Percentiles rank a stretch among this genome's conserved stretches.
phyloP scores from a whole-genome alignment of 2,329 filamentous ascomycete species.

The Geosmithia flava region DNA sequence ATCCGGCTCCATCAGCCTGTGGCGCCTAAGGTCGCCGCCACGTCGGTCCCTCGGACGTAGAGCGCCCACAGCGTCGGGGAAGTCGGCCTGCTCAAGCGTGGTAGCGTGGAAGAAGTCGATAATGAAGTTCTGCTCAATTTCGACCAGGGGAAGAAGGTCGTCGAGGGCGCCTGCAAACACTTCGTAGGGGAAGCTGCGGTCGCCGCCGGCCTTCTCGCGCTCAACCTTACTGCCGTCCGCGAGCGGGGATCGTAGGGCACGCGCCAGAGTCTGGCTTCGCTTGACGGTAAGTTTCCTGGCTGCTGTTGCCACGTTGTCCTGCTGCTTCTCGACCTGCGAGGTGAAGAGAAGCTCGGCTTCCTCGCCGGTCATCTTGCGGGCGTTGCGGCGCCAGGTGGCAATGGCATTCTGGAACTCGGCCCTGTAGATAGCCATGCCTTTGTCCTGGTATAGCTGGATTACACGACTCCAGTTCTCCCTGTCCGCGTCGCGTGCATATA shows the following conservation, averaged over 20 bases:
- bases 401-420: conserved; percentile 70
- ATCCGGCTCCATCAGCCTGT: conserved; percentile 78
- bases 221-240: conserved; percentile 39
- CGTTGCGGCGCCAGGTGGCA: conserved; percentile 67
- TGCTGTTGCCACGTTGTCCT: conserved; percentile 57
- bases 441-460: conserved; percentile 69
- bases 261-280: conserved; percentile 76
- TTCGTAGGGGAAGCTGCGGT: conserved; percentile 64
- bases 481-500: conserved; percentile 82
- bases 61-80: conserved; percentile 64
- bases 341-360: conserved; percentile 84
- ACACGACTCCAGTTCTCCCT: conserved; percentile 68
- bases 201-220: conserved; percentile 46
- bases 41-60: conserved; percentile 54
- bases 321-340: conserved; percentile 70
- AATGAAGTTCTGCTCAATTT: conserved; percentile 93
- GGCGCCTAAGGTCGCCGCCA: conserved; percentile 59
- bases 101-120: conserved; percentile 94
- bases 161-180: conserved; percentile 70
- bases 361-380: conserved; percentile 62
- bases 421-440: conserved; percentile 65
- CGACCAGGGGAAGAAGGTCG: conserved; percentile 70
- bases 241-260: conserved; percentile 55
- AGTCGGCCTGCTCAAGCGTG: conserved; percentile 72
- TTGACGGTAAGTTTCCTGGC: conserved; percentile 90